These are phyloP conservation scores for Sphagnurus paluster DNA, from an alignment of 1,284 basidiomycete genomes.

Conservation along the genomic window DNA sequence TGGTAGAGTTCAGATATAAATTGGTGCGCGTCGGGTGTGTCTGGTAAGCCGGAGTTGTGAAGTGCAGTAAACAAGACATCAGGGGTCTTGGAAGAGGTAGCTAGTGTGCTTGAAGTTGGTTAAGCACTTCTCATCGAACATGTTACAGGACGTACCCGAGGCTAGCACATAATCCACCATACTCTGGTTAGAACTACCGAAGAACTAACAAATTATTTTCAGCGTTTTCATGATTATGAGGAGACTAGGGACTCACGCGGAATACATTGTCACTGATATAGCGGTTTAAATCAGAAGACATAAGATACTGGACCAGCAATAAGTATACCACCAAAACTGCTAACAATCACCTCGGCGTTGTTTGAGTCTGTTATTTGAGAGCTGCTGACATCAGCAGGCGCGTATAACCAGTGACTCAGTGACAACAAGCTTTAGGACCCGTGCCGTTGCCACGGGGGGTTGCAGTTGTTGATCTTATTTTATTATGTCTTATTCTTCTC, in stretches of 20 bases:
- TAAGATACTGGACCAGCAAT: too few species aligned
- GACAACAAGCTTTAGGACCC: too few species aligned
- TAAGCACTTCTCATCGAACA: background rate
- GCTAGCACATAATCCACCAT: constrained; percentile 87
- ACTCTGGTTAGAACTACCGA: constrained; percentile 80
- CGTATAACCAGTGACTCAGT: too few species aligned
- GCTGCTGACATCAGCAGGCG: too few species aligned
- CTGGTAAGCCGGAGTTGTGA: constrained; percentile 76
- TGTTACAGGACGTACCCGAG: constrained; percentile 57
- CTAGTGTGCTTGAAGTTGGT: constrained; percentile 39
- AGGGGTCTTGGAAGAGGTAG: constrained; percentile 79
- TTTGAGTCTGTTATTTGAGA: background rate
- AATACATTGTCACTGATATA: constrained; percentile 89
- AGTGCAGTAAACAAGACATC: constrained; percentile 78
- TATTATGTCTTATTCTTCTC: too few species aligned
- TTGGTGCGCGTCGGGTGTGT: constrained; percentile 73
- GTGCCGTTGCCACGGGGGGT: too few species aligned
- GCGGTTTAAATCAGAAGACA: constrained; percentile 66
- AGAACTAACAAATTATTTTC: constrained; percentile 49
- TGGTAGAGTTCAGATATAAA: constrained; percentile 81
- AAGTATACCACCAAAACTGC: too few species aligned
- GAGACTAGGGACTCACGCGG: constrained; percentile 48
- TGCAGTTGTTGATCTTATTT: too few species aligned
- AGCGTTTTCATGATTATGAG: constrained; percentile 2
- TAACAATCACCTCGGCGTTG: too few species aligned